A percentile compares a stretch with the other conserved stretches of the same genome.
Evolutionary conservation across 75 land plant species (phyloP).

Genomic region (Adiantum capillusveneris): DNA sequence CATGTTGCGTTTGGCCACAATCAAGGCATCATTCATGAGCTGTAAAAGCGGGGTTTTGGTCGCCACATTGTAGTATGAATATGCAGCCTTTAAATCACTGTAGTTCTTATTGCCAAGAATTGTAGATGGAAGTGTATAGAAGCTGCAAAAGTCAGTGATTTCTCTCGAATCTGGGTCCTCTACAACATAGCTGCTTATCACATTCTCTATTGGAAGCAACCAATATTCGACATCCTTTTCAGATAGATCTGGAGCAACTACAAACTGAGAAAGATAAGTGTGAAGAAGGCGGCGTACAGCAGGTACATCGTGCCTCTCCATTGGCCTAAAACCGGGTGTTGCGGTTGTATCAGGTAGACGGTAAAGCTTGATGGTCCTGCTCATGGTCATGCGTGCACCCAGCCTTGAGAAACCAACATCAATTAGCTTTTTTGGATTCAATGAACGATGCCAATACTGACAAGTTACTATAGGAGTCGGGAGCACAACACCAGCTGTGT

Average conservation of each 20-base stretch:
- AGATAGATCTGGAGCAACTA: slow-evolving; percentile 62
- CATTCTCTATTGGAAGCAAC: slow-evolving; percentile 64
- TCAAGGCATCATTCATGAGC: slow-evolving; percentile 76
- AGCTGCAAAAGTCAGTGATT: slow-evolving; percentile 75
- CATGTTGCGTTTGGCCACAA: slow-evolving; percentile 63
- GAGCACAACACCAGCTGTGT: slow-evolving; percentile 74
- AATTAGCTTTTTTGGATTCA: slow-evolving; percentile 80
- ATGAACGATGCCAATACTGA: slow-evolving; percentile 73
- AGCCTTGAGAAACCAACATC: slow-evolving; percentile 78
- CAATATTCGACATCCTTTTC: slow-evolving; percentile 75
- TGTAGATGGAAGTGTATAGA: slow-evolving; percentile 77
- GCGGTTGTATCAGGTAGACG: slow-evolving; percentile 47
- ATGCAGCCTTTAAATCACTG: slow-evolving; percentile 69
- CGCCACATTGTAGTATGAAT: slow-evolving; percentile 74
- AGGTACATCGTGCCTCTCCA: slow-evolving; percentile 65
- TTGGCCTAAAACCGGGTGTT: slow-evolving; percentile 67
- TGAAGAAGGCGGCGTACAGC: slow-evolving; percentile 61
- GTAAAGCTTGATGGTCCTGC: slow-evolving; percentile 66
- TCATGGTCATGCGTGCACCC: slow-evolving; percentile 83
- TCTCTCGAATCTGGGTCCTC: slow-evolving; percentile 64
- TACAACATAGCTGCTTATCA: slow-evolving; percentile 61
- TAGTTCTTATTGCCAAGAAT: slow-evolving; percentile 70
- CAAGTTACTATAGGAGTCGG: slow-evolving; percentile 75
- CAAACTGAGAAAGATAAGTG: slow-evolving; percentile 45
- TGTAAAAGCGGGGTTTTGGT: slow-evolving; percentile 52